Base-by-base conservation (phyloP, 108 stramenopile species). In the Cyclostephanos invisitatus region DNA sequence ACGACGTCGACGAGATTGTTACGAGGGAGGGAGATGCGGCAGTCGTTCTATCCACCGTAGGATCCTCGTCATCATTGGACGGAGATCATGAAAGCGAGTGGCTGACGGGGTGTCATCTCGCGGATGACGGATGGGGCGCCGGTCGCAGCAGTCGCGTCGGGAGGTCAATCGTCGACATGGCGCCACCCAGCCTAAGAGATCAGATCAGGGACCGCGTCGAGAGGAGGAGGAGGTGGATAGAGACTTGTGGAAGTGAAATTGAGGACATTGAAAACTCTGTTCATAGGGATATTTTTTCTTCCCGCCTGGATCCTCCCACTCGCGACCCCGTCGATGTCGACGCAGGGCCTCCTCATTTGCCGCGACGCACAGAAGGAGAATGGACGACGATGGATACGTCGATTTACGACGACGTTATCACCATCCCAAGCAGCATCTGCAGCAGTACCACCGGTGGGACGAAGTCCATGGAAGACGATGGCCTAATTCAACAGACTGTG, bases 401-500 rank as follows among this genome's bases (percentile, higher is more conserved):
- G 40, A 40, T 8, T 40, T 11, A 54, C 25, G 53, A 54, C 53
- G 22, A 54, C 0, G 25, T 25, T 24, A 12, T 54, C 53, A 54
- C 53, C 53, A 15, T 54, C 12, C 10, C 53, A 7, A 54, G 53
- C 53, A 54, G 22, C 53, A 54, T 54, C 0, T 54, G 53, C 53
- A 54, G 53, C 53, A 54, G 53, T 24, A 54, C 53, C 12, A 54
- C 53, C 53, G 53, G 53, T 24, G 53, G 53, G 25, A 46, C 44
- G 0, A 3, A 15, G 14, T 46, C 1, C 22, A 20, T 54, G 22
- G 22, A 18, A 3, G 22, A 11, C 53, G 22, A 12, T 1, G 53
- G 8, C 0, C 0, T 49, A 18, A 49, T 49, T 18, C 48, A 49
- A 49, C 48, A 17, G 32, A 32, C 32, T 32, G 32, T 4, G 32